Evolutionary conservation across 192 early-diverging fungal species (phyloP).

Genomic region (Martensiomyces pterosporus): DNA sequence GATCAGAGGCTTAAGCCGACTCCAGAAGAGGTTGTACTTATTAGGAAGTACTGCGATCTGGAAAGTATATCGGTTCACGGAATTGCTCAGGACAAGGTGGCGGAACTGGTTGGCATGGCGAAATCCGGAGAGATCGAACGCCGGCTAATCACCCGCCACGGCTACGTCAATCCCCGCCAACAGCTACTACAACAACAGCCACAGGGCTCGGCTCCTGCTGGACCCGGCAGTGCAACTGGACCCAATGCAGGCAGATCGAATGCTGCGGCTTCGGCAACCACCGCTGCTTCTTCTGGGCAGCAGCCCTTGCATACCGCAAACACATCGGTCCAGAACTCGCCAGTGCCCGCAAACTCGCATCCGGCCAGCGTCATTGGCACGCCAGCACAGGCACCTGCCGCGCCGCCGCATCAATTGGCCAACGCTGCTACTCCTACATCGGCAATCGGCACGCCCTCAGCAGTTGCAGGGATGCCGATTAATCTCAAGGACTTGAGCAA

Average conservation of each 20-base stretch:
- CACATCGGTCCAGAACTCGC: constrained; percentile 13
- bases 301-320: too few relatives aligned
- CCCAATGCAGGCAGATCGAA: too few relatives aligned
- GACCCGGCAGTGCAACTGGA: too few relatives aligned
- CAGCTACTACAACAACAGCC: constrained; percentile 9
- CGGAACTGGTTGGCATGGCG: constrained; percentile 17
- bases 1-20: constrained; percentile 30
- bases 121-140: constrained; percentile 30
- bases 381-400: background rate
- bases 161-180: constrained; percentile 9
- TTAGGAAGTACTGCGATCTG: constrained; percentile 25
- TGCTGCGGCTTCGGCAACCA: too few relatives aligned
- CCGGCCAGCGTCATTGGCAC: constrained; percentile 5
- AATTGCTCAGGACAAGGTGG: constrained; percentile 11
- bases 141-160: background rate
- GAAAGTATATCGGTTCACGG: constrained; percentile 13
- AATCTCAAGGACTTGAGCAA: too few relatives aligned
- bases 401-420: too few relatives aligned
- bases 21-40: constrained; percentile 23
- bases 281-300: too few relatives aligned
- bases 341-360: constrained; percentile 7
- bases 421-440: background rate
- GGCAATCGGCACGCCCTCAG: too few relatives aligned
- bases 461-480: too few relatives aligned
- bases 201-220: too few relatives aligned